Evolutionary conservation across 1,139 yeast species (phyloP), one percentile per base, ranked within the genome.

Genomic region (Candida sp.): DNA sequence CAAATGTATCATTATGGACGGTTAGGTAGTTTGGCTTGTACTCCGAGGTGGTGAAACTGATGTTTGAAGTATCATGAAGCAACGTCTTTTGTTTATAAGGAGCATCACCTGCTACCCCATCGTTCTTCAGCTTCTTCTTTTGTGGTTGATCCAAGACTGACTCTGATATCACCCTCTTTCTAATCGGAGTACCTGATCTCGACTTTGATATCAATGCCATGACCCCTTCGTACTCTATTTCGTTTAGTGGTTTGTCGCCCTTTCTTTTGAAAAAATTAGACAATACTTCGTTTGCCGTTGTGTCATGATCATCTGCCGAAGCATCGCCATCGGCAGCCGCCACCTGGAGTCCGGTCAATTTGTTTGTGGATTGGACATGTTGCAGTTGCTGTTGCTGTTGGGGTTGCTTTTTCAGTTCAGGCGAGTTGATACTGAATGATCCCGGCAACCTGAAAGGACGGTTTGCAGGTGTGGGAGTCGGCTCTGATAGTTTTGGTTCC

Each of bases 171-270:
- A 44, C 35, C 30, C 47, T 28, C 23, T 44, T 38, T 7, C 41
- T 44, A 17, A 37, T 17, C 27, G 58, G 59, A 4, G 50, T 54
- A 7, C 49, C 55, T 4, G 49, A 28, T 56, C 65, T 62, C 35
- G 75, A 64, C 47, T 62, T 59, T 23, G 68, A 58, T 49, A 75
- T 54, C 65, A 81, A 65, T 78, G 96, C 82, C 62, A 89, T 68
- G 0, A 92, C 96, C 4, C 97, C 97, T 63, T 88, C 96, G 57
- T 86, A 81, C 66, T 93, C 98, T 46, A 91, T 76, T 17, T 87
- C 92, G 8, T 86, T 78, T 53, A 92, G 73, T 7, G 96, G 93
- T 17, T 72, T 71, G 53, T 85, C 83, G n/a, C 97, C 97, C 63
- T 90, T 91, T 38, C 73, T 75, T 34, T 79, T 78, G 67, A 92